Evolutionary conservation across 73 alveolate genomes (phyloP), one percentile per base, ranked within the genome.

Genomic region (Urostyla sp.): DNA sequence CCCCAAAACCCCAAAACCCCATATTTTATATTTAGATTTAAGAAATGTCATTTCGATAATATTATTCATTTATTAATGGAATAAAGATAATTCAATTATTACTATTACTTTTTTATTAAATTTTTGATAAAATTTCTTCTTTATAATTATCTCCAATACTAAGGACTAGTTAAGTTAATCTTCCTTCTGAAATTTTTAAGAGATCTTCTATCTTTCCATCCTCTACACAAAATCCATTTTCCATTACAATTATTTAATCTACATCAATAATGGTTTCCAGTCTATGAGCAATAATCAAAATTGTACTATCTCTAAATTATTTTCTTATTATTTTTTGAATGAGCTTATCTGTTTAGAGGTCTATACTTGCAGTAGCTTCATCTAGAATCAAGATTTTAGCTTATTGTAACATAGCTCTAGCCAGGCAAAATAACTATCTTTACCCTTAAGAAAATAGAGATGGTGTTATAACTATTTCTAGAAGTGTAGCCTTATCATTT

Each of bases 241-340:
- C 67, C 91, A 89, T 87, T 0, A 83, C 94, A 52, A 46, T 67
- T 30, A 89, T 89, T 31, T 56, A 6, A 59, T 89, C 94, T 16
- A 91, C 75, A 66, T 89, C 92, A 67, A 78, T 85, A 38, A 89
- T 86, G 21, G 95, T 76, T 48, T 86, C 72, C 44, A 92, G 52
- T 66, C 96, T 35, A 67, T 91, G 95, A 15, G 94, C 94, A 23
- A 90, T 89, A 10, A 86, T 86, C 30, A 69, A 15, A 8, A 56
- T 18, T 16, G 84, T 69, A 8, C 54, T n/a, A 55, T 50, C 26
- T 50, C 20, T 8, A n/a, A 50, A 50, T 7, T n/a, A 30, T 4
- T 60, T 61, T n/a, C 81, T 45, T 46, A 69, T 2, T 43, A 32
- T 56, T 31, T 24, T 44, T 35, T 69, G 84, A 8, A 69, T 45